Evolutionary conservation across 805 yeast genomes (phyloP), one percentile per base, ranked within the genome.

Genomic region (Suhomyces emberorum): DNA sequence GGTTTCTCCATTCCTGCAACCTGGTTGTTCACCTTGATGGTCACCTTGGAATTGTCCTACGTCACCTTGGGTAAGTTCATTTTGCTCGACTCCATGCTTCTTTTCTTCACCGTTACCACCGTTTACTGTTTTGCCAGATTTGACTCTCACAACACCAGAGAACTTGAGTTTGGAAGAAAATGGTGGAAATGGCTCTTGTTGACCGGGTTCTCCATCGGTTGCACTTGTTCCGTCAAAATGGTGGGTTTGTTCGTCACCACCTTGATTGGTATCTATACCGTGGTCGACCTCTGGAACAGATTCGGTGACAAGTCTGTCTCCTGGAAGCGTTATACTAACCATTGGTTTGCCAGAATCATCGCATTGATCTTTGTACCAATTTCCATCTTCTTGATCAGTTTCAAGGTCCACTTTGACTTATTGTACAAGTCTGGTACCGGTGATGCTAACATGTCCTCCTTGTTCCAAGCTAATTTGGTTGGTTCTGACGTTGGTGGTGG

Each of bases 161-260:
- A 54, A 11, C 55, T 63, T 34, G 66, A 69, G 23, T 87, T 89
- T 55, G 56, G 84, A 9, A 69, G 80, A 52, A 74, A 77, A 54
- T 91, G 98, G 97, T 93, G 95, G 95, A 79, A 79, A 57, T 91
- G 97, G 96, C 63, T 93, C 35, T 49, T 83, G 16, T 64, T 84
- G 40, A 84, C 95, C 7, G 99, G 99, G 47, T 65, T 88, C 35
- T 70, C 79, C 30, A 79, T 93, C 52, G 98, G 98, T 28, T 85
- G 93, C 59, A 84, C 89, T 14, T 83, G 91, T 55, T 83, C 95
- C 19, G 95, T 88, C 39, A 93, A 93, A 65, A 88, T 89, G 96
- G 98, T 93, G 40, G 99, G 99, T 51, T 72, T 91, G 38, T 87
- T 93, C 53, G 86, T 87, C 42, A 91, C 95, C 39, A 61, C 88